phyloP scores from a whole-genome alignment of 306 rosid species.

The Parietaria judaica region DNA sequence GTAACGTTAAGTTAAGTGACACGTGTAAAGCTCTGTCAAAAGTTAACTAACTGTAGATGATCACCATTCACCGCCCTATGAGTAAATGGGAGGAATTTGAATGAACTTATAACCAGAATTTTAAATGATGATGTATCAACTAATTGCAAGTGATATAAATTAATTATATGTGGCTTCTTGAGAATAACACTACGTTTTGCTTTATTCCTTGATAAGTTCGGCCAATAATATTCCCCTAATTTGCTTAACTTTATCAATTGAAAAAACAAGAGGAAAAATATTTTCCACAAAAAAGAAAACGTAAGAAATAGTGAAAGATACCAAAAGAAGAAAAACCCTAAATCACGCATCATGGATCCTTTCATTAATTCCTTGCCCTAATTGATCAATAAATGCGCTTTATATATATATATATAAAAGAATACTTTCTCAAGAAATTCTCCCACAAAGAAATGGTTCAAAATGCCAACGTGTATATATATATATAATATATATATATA shows the following conservation, averaged over 20 bases:
- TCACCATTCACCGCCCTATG: no score
- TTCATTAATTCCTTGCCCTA: neutral
- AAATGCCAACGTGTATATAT: no score
- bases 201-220: neutral
- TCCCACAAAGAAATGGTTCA: neutral
- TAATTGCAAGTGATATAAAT: no score
- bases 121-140: no score
- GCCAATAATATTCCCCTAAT: slow-evolving; percentile 12
- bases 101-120: no score
- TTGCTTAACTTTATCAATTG: slow-evolving; percentile 9
- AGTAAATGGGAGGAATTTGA: no score
- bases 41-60: no score
- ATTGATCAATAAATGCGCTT: neutral
- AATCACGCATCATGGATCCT: neutral
- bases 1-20: no score
- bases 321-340: neutral
- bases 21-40: no score
- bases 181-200: slow-evolving; percentile 5
- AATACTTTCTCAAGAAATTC: neutral
- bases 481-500: no score
- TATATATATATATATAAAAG: no score
- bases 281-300: neutral
- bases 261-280: neutral
- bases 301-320: neutral
- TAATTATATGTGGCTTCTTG: neutral